Evolutionary conservation across 306 rosid genomes (phyloP).

Genomic region (Arachis hypogaea): DNA sequence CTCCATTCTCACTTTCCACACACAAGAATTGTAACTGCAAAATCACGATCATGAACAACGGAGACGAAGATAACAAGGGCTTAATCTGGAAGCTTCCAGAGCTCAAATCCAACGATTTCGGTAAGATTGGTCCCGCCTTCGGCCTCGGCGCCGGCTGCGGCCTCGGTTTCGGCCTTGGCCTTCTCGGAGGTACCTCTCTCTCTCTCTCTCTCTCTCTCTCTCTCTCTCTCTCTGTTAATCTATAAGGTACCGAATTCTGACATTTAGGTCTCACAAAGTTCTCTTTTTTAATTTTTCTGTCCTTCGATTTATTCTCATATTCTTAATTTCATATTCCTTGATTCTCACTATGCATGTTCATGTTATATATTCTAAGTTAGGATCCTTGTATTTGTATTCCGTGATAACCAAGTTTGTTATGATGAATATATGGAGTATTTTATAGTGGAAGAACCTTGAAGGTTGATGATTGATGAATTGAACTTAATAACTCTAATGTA

Average conservation of each 20-base stretch:
- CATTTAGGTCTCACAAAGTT: too few species aligned
- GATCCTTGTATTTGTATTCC: too few species aligned
- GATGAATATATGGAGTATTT: background rate
- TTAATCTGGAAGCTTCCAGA: conserved; percentile 82
- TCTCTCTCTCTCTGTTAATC: background rate
- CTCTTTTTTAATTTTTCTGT: too few species aligned
- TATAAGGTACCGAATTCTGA: too few species aligned
- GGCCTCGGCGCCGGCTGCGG: conserved; percentile 89
- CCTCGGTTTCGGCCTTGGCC: conserved; percentile 83
- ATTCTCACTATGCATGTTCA: background rate
- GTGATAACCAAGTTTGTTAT: too few species aligned
- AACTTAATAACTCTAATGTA: background rate
- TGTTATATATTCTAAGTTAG: too few species aligned
- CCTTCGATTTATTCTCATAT: too few species aligned
- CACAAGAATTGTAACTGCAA: too few species aligned
- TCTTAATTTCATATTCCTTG: background rate
- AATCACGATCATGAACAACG: conserved; percentile 5
- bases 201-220: background rate
- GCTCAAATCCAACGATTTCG: conserved; percentile 48
- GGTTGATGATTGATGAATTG: background rate
- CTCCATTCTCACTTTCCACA: too few species aligned
- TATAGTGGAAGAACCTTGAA: background rate
- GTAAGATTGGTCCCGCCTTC: conserved; percentile 87
- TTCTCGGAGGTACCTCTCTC: conserved; percentile 68
- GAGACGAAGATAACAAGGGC: conserved; percentile 57